These are phyloP conservation scores for Erythrophleum fordii DNA, from an alignment of 306 rosid genomes.

Conservation along the genomic window DNA sequence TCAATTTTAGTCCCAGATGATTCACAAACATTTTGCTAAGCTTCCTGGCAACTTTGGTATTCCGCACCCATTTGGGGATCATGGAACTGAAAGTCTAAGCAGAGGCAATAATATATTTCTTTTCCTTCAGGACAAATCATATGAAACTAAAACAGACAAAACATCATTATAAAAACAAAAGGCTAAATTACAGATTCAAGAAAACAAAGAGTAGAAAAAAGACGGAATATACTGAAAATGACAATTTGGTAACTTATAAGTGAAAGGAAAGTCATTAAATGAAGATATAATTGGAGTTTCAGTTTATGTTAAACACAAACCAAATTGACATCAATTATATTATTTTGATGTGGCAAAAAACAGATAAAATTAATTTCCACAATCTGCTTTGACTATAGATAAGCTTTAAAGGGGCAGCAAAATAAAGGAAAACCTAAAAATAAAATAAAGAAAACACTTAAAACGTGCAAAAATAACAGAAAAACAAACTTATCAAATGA, in stretches of 20 bases:
- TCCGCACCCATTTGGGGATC: conserved; percentile 66
- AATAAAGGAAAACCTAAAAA: not conserved
- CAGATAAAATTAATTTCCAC: too few relatives aligned
- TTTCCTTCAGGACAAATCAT: conserved; percentile 31
- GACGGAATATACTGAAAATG: not conserved
- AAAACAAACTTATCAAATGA: not conserved
- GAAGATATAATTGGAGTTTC: too few relatives aligned
- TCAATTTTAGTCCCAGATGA: conserved; percentile 84
- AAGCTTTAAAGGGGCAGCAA: too few relatives aligned
- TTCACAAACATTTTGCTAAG: conserved; percentile 71
- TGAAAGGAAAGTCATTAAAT: not conserved
- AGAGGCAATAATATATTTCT: conserved; percentile 39
- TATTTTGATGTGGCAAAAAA: too few relatives aligned
- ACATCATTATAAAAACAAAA: conserved; percentile 20
- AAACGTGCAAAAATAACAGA: not conserved
- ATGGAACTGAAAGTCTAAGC: conserved; percentile 80
- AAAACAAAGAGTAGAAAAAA: conserved; percentile 12
- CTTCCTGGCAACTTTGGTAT: conserved; percentile 57
- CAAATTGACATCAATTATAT: too few relatives aligned
- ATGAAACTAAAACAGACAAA: conserved; percentile 23
- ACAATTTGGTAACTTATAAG: not conserved
- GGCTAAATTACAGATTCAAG: conserved; percentile 23
- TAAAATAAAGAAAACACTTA: not conserved
- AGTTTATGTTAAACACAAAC: too few relatives aligned
- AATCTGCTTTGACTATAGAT: too few relatives aligned